phyloP scores from a whole-genome alignment of 2,329 filamentous ascomycete genomes.

The Parastagonospora avenae region DNA sequence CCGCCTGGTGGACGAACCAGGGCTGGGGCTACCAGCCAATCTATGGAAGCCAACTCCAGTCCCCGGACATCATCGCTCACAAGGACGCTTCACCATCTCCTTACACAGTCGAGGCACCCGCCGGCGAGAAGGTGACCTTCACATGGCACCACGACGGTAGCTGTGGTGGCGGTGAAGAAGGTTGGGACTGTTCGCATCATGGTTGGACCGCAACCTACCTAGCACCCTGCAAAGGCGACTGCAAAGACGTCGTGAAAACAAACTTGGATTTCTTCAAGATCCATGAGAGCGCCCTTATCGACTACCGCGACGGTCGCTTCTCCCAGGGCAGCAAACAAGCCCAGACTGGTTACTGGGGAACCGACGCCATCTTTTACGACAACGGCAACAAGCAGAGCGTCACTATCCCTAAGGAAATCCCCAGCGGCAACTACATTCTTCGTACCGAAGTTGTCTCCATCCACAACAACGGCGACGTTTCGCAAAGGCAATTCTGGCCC shows the following conservation, averaged over 20 bases:
- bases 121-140: constrained; percentile 38
- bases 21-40: constrained; percentile 41
- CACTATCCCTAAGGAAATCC: constrained; percentile 39
- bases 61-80: constrained; percentile 38
- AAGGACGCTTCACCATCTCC: constrained; percentile 35
- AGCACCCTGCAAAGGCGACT: constrained; percentile 42
- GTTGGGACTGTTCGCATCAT: constrained; percentile 43
- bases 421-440: constrained; percentile 43
- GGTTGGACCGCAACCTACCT: constrained; percentile 41
- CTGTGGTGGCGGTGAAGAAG: constrained; percentile 30
- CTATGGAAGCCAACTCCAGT: constrained; percentile 28
- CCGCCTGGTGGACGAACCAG: constrained; percentile 41
- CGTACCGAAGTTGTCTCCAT: constrained; percentile 43
- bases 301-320: constrained; percentile 36
- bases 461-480: constrained; percentile 41
- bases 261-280: constrained; percentile 44
- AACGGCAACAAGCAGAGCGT: constrained; percentile 38
- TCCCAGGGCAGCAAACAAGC: constrained; percentile 23
- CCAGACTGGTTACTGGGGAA: constrained; percentile 39
- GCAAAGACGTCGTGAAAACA: constrained; percentile 36
- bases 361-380: constrained; percentile 43
- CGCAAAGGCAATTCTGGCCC: constrained; percentile 42
- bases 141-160: constrained; percentile 36
- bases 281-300: constrained; percentile 31
- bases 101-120: constrained; percentile 33